Conservation (phyloP, 1,284 basidiomycete species). For the Inonotus hispidus region DNA sequence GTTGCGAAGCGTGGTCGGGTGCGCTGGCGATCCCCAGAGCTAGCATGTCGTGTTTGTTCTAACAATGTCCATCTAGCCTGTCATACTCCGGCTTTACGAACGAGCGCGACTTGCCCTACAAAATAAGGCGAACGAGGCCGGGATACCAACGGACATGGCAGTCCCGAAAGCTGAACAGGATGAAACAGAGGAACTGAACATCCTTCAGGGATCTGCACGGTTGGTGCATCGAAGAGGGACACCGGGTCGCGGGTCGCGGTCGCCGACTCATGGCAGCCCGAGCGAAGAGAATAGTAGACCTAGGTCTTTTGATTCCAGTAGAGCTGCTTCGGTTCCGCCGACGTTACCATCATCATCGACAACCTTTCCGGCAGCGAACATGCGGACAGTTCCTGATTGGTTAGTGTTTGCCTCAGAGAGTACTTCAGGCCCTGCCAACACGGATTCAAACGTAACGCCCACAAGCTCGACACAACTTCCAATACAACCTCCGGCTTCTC, state of each 20-base stretch:
- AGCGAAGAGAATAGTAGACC: not conserved
- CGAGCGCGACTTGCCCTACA: not conserved
- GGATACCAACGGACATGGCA: not conserved
- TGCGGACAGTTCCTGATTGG: not conserved
- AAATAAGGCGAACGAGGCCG: not conserved
- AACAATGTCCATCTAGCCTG: conserved; percentile 3
- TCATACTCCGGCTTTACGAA: conserved; percentile 9
- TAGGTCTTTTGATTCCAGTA: not conserved
- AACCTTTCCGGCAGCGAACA: not conserved
- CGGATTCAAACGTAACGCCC: not conserved
- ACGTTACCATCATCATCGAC: not conserved
- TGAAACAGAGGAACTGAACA: conserved; percentile 1
- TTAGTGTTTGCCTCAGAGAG: not conserved
- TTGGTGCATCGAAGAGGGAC: not conserved
- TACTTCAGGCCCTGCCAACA: too few relatives aligned
- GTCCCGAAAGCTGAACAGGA: conserved; percentile 1
- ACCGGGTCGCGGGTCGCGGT: not conserved
- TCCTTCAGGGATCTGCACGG: conserved; percentile 1
- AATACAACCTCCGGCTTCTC: not conserved
- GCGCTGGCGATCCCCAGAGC: not conserved
- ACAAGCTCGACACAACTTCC: not conserved
- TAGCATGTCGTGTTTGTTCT: not conserved
- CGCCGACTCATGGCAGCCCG: not conserved
- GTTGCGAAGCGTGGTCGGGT: conserved; percentile 11
- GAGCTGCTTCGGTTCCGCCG: not conserved